A percentile compares a stretch with the other conserved stretches of the same genome.
phyloP scores from a whole-genome alignment of 352 stramenopile species.

The Phytophthora pisi region DNA sequence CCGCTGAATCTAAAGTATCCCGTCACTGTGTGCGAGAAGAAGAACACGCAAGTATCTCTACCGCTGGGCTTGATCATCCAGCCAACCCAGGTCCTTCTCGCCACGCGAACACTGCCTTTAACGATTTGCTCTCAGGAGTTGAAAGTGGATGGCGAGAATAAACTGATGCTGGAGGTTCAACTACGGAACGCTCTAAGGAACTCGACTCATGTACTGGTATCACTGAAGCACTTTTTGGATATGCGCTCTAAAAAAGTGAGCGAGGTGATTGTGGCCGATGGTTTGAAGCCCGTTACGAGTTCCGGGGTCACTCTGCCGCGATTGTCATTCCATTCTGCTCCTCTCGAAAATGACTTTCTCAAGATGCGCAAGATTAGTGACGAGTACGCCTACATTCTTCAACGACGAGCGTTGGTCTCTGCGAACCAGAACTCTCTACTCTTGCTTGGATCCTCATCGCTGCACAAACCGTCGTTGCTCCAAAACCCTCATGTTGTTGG shows the following conservation, averaged over 20 bases:
- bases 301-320: conserved; percentile 19
- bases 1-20: conserved; percentile 41
- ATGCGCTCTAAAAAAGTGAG: conserved; percentile 22
- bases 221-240: conserved; percentile 47
- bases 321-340: conserved; percentile 22
- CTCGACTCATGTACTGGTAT: conserved; percentile 38
- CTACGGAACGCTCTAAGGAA: conserved; percentile 29
- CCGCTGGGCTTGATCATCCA: conserved; percentile 28
- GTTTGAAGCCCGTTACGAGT: conserved; percentile 12
- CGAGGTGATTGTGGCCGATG: conserved; percentile 28
- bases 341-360: conserved; percentile 50
- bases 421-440: conserved; percentile 22
- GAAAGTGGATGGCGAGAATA: conserved; percentile 9
- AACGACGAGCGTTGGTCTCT: conserved; percentile 43
- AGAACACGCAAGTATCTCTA: conserved; percentile 15
- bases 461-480: conserved; percentile 56
- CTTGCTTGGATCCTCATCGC: conserved; percentile 39
- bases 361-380: conserved; percentile 71
- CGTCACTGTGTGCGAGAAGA: conserved; percentile 38
- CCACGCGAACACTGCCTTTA: conserved; percentile 25
- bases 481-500: conserved; percentile 57
- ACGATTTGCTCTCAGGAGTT: conserved; percentile 40
- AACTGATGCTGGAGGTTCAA: conserved; percentile 28
- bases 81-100: conserved; percentile 22
- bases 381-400: conserved; percentile 76